A percentile compares a stretch with the other conserved stretches of the same genome.
phyloP scores from a whole-genome alignment of 208 protist genomes.

The Spongospora subterranea region DNA sequence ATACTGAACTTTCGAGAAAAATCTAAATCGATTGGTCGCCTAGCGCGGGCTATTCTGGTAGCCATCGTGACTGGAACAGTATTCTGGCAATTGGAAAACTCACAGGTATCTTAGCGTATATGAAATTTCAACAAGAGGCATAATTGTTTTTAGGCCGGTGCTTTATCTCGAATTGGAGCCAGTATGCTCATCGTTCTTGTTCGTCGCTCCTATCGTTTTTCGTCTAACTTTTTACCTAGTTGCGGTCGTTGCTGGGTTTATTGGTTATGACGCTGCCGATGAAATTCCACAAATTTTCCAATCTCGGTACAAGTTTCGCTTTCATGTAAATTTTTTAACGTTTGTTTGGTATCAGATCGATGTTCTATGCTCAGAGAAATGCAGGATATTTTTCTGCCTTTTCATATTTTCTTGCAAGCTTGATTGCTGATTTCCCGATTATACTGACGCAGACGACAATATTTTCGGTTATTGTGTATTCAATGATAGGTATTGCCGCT shows the following conservation, averaged over 20 bases:
- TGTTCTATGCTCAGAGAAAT: constrained; percentile 47
- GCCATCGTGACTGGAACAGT: constrained; percentile 27
- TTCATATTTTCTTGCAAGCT: background rate
- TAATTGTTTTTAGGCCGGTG: background rate
- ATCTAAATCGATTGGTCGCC: background rate
- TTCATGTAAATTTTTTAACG: background rate
- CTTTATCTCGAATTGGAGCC: background rate
- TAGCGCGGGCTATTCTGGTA: background rate
- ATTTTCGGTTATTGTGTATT: background rate
- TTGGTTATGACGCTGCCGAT: constrained; percentile 6
- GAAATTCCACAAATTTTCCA: constrained; percentile 52
- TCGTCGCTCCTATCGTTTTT: background rate
- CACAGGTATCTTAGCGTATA: background rate
- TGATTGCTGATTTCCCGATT: constrained; percentile 16
- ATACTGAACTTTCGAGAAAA: background rate
- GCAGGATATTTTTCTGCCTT: constrained; percentile 13
- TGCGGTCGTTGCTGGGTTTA: background rate
- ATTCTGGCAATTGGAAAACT: constrained; percentile 19
- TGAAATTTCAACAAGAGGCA: background rate
- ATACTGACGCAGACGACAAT: background rate
- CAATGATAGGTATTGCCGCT: background rate
- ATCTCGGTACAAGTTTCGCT: background rate
- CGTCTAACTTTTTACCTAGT: background rate
- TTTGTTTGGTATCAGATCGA: background rate
- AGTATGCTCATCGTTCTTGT: background rate